Conservation (phyloP, 2,329 filamentous ascomycete genomes). For the Ceratocystis harringtonii region DNA sequence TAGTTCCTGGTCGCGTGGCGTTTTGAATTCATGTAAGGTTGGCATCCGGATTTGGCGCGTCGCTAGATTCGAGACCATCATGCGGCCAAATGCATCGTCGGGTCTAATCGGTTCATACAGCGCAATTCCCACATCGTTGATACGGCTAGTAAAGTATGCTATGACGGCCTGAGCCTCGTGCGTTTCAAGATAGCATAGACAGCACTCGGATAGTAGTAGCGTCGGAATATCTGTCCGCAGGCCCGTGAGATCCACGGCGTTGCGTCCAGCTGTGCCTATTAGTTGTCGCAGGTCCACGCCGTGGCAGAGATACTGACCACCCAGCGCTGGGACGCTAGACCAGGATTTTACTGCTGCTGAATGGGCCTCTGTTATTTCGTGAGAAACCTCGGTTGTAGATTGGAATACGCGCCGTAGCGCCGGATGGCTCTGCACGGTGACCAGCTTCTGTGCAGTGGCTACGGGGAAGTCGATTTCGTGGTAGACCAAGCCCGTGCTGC, state of each 20-base stretch:
- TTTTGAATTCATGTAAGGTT: slow-evolving; percentile 59
- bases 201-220: slow-evolving; percentile 84
- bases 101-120: slow-evolving; percentile 84
- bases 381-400: slow-evolving; percentile 20
- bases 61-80: slow-evolving; percentile 83
- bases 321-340: slow-evolving; percentile 22
- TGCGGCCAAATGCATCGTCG: slow-evolving; percentile 71
- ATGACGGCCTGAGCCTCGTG: slow-evolving; percentile 49
- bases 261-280: neutral
- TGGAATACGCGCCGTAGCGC: slow-evolving; percentile 28
- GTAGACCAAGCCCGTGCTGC: slow-evolving; percentile 45
- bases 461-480: slow-evolving; percentile 83
- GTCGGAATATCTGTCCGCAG: slow-evolving; percentile 53
- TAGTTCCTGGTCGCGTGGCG: slow-evolving; percentile 50
- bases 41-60: slow-evolving; percentile 71
- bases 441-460: slow-evolving; percentile 55
- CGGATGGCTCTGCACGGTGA: slow-evolving; percentile 34
- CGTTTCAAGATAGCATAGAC: slow-evolving; percentile 71
- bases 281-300: slow-evolving; percentile 57
- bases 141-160: slow-evolving; percentile 43
- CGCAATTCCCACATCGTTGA: slow-evolving; percentile 41
- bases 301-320: slow-evolving; percentile 40
- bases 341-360: neutral
- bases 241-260: slow-evolving; percentile 24
- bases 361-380: slow-evolving; percentile 20